A percentile compares a stretch with the other conserved stretches of the same genome.
Conservation (phyloP, 2,329 filamentous ascomycete species). For the Zymoseptoria passerinii region DNA sequence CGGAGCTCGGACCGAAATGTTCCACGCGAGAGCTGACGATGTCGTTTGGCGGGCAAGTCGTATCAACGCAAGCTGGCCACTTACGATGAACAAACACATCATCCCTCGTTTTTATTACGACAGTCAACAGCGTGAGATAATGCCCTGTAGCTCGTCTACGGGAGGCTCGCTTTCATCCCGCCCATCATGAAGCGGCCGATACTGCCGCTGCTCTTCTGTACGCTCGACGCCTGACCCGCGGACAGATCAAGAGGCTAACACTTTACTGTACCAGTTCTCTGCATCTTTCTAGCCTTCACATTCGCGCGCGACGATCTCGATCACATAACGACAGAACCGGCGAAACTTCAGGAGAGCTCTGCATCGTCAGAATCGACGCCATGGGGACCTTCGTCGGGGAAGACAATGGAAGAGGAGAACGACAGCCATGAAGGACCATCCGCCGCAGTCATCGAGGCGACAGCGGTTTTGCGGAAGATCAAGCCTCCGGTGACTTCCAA, state of each 20-base stretch:
- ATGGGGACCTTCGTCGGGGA: slow-evolving; percentile 1
- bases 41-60: not conserved
- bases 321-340: slow-evolving; percentile 6
- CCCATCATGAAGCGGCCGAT: slow-evolving; percentile 7
- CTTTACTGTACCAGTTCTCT: slow-evolving; percentile 7
- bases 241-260: not conserved
- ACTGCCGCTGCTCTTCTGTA: slow-evolving; percentile 10
- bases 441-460: slow-evolving; percentile 31
- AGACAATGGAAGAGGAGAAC: not conserved
- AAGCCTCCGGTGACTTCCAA: slow-evolving; percentile 33
- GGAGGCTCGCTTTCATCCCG: slow-evolving; percentile 1
- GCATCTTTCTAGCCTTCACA: slow-evolving; percentile 10
- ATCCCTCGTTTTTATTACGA: not conserved
- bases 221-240: not conserved
- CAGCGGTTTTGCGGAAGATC: slow-evolving; percentile 34
- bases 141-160: slow-evolving; percentile 1
- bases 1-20: not conserved
- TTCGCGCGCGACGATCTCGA: slow-evolving; percentile 10
- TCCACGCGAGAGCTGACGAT: not conserved
- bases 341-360: slow-evolving; percentile 3
- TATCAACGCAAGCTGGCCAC: slow-evolving; percentile 3
- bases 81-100: not conserved
- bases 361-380: slow-evolving; percentile 3
- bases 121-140: slow-evolving; percentile 1
- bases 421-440: slow-evolving; percentile 5